These are phyloP conservation scores for Botrytis hyacinthi DNA, from an alignment of 2,329 filamentous ascomycete species.

Conservation along the genomic window DNA sequence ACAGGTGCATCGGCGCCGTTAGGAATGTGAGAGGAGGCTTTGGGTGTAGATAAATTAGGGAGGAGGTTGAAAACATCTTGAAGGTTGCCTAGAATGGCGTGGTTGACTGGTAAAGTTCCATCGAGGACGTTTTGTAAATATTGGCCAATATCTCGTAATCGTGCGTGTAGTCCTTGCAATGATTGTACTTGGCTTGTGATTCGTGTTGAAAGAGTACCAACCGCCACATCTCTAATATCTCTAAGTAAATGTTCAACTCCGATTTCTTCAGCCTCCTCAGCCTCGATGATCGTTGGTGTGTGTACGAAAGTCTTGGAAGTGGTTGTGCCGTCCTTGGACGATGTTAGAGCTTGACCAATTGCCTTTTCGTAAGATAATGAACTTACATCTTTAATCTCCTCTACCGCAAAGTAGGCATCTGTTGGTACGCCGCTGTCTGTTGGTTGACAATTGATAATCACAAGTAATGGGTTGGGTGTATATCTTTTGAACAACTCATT, in stretches of 20 bases:
- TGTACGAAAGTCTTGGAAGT: conserved; percentile 98
- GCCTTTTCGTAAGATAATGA: background rate
- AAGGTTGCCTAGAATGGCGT: conserved; percentile 95
- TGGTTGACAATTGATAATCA: conserved; percentile 97
- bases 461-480: conserved; percentile 90
- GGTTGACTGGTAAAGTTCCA: conserved; percentile 89
- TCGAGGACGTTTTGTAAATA: conserved; percentile 97
- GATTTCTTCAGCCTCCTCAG: conserved; percentile 98
- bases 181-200: conserved; percentile 98
- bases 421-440: conserved; percentile 97
- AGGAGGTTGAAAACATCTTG: conserved; percentile 99
- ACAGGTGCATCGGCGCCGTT: conserved; percentile 46
- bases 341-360: conserved; percentile 23
- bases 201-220: conserved; percentile 91
- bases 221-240: conserved; percentile 96
- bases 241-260: conserved; percentile 96
- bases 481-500: conserved; percentile 99
- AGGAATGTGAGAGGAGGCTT: conserved; percentile 55
- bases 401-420: conserved; percentile 97
- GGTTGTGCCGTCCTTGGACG: conserved; percentile 82
- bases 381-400: conserved; percentile 98
- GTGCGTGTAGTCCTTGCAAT: conserved; percentile 89
- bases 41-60: conserved; percentile 87
- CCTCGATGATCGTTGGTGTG: conserved; percentile 96
- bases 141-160: conserved; percentile 89